phyloP scores from a whole-genome alignment of 1,139 yeast species.

The Starmera stellimalicola region DNA sequence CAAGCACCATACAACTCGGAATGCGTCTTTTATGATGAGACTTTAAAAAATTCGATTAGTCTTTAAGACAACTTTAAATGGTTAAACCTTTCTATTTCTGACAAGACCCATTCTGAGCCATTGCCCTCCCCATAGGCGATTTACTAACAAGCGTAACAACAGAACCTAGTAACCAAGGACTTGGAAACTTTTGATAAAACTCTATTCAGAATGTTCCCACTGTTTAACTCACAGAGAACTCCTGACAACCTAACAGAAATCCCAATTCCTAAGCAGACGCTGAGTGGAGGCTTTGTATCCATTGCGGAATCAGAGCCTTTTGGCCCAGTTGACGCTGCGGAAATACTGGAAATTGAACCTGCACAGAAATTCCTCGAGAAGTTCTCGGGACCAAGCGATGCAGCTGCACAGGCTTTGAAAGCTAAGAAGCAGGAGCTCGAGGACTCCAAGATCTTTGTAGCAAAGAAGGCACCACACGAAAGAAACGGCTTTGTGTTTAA shows the following conservation, averaged over 20 bases:
- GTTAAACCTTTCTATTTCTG: conserved; percentile 29
- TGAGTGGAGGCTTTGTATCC: conserved; percentile 75
- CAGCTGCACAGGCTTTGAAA: conserved; percentile 2
- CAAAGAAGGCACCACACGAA: conserved; percentile 46
- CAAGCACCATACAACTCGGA: no score
- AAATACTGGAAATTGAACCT: conserved; percentile 71
- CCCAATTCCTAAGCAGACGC: conserved; percentile 81
- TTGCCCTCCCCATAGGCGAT: background rate
- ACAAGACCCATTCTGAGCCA: conserved; percentile 1
- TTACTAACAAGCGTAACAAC: background rate
- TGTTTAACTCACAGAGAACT: conserved; percentile 36
- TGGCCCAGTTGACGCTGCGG: conserved; percentile 96
- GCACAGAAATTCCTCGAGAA: conserved; percentile 51
- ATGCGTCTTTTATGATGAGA: conserved; percentile 43
- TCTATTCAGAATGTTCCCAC: conserved; percentile 77
- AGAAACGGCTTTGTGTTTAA: conserved; percentile 64
- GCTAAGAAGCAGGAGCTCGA: background rate
- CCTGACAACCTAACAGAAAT: conserved; percentile 84
- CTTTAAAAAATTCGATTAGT: conserved; percentile 53
- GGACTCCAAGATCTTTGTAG: conserved; percentile 31
- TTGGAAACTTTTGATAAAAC: conserved; percentile 45
- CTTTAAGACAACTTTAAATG: conserved; percentile 61
- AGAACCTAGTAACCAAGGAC: conserved; percentile 41
- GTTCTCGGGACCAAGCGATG: conserved; percentile 17
- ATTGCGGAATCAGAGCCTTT: conserved; percentile 95